These are phyloP conservation scores for Solanum boliviense DNA, from an alignment of 257 asterid genomes.

Conservation along the genomic window DNA sequence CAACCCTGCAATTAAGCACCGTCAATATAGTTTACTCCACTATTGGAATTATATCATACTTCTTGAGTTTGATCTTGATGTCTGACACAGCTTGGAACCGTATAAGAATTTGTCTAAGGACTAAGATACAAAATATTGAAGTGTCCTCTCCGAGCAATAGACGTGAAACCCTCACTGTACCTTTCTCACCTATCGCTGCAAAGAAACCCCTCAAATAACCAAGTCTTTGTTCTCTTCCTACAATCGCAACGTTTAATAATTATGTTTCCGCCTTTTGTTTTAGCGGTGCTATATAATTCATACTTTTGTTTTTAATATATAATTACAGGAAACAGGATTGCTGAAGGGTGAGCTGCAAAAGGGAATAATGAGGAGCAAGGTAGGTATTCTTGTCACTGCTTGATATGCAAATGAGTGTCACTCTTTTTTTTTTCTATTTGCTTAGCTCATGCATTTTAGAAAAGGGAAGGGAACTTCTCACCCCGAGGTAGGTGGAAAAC, in stretches of 20 bases:
- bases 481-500: not conserved
- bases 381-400: not conserved
- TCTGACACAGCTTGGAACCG: not conserved
- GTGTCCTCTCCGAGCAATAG: not conserved
- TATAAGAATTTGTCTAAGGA: not conserved
- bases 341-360: conserved; percentile 29
- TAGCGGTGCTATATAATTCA: not conserved
- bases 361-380: conserved; percentile 29
- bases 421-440: not conserved
- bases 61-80: not conserved
- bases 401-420: not conserved
- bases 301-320: not conserved
- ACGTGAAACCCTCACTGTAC: not conserved
- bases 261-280: not conserved
- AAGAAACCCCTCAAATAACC: not conserved
- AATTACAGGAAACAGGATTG: conserved; percentile 34
- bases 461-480: not conserved
- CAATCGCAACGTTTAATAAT: not conserved
- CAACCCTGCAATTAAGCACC: not conserved
- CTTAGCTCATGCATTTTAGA: not conserved
- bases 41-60: not conserved
- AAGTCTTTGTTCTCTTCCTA: not conserved
- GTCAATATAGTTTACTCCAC: not conserved
- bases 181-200: not conserved
- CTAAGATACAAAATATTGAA: not conserved